Percentiles rank a stretch among this genome's conserved stretches.
These are phyloP conservation scores for Tulasnella sp. DNA, from an alignment of 768 basidiomycete genomes.

Conservation along the genomic window DNA sequence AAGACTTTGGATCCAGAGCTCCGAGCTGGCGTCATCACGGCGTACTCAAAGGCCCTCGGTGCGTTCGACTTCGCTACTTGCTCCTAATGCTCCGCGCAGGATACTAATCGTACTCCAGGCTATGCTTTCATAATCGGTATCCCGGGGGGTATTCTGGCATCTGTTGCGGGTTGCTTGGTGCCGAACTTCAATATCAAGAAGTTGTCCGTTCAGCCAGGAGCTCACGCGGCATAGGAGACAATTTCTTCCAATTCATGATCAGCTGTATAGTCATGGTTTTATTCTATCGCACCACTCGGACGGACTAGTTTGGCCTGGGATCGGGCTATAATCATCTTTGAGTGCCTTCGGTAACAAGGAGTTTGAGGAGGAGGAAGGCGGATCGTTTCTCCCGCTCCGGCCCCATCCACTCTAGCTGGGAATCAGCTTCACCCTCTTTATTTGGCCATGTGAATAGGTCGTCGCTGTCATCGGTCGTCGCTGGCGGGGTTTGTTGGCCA, in stretches of 20 bases:
- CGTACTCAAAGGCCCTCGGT: slow-evolving; percentile 17
- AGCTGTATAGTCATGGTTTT: not conserved
- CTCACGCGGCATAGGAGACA: not conserved
- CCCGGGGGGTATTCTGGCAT: slow-evolving; percentile 22
- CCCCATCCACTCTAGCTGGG: slow-evolving; percentile 6
- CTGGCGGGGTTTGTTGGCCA: not conserved
- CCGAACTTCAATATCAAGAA: slow-evolving; percentile 26
- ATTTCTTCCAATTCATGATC: not conserved
- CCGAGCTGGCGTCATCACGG: slow-evolving; percentile 12
- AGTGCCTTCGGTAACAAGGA: slow-evolving; percentile 3
- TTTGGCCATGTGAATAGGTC: slow-evolving; percentile 1
- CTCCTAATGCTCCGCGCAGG: not conserved
- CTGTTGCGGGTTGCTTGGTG: slow-evolving; percentile 22
- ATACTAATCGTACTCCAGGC: not conserved
- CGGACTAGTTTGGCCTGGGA: not conserved
- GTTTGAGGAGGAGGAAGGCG: slow-evolving; percentile 2
- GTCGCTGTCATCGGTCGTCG: not conserved
- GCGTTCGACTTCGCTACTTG: not conserved
- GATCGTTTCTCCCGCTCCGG: slow-evolving; percentile 9
- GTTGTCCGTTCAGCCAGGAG: slow-evolving; percentile 6
- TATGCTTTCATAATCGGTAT: slow-evolving; percentile 28
- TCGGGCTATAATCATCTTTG: not conserved
- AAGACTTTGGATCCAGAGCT: slow-evolving; percentile 20
- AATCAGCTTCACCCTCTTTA: not conserved
- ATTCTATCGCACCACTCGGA: not conserved